A percentile compares a stretch with the other conserved stretches of the same genome.
Evolutionary conservation across 176 grass and related monocot genomes (phyloP).

Genomic region (Puccinellia tenuiflora): DNA sequence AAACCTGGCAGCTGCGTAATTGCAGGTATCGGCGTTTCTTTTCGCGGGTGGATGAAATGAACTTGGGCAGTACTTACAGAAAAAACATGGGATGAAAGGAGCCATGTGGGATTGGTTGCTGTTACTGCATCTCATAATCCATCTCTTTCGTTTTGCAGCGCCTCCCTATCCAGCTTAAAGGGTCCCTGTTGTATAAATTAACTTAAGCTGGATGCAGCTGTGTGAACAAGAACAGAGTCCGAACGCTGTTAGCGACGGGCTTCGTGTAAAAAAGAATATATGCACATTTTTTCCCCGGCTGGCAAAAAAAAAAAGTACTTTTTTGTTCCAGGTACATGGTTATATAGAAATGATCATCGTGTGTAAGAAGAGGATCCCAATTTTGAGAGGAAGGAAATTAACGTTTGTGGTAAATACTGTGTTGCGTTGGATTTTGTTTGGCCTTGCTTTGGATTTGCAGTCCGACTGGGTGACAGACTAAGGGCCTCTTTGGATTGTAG

Average conservation of each 20-base stretch:
- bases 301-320: neutral
- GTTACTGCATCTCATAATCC: slow-evolving; percentile 8
- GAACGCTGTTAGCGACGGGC: neutral
- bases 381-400: neutral
- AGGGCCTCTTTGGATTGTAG: too few relatives aligned
- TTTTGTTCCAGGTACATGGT: neutral
- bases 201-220: neutral
- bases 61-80: neutral
- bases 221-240: neutral
- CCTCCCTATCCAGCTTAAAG: neutral
- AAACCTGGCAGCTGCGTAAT: slow-evolving; percentile 8
- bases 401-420: neutral
- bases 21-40: neutral
- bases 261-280: slow-evolving; percentile 6
- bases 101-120: neutral
- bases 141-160: slow-evolving; percentile 9
- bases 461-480: neutral
- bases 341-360: neutral
- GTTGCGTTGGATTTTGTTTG: neutral
- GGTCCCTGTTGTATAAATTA: neutral
- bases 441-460: neutral
- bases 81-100: neutral
- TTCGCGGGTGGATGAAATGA: neutral
- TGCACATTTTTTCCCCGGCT: neutral
- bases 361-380: neutral